phyloP scores from a whole-genome alignment of 2,329 filamentous ascomycete species.

The Trichoderma aggressivum region DNA sequence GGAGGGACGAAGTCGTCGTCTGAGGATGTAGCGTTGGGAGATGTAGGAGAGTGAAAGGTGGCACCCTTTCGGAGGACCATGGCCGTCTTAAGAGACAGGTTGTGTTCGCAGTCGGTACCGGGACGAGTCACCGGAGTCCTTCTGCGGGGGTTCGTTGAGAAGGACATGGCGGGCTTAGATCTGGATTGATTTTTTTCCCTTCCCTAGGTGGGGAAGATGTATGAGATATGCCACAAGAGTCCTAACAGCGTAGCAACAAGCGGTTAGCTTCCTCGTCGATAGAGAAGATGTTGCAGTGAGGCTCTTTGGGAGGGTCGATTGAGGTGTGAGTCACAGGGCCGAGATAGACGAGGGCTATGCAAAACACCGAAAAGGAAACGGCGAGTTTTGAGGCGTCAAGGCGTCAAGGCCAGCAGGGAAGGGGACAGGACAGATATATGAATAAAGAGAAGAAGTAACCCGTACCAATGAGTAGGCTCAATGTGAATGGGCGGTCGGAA shows the following conservation, averaged over 20 bases:
- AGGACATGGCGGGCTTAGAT: slow-evolving; percentile 47
- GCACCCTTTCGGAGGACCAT: slow-evolving; percentile 64
- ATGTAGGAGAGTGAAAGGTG: slow-evolving; percentile 57
- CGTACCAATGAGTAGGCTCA: slow-evolving; percentile 15
- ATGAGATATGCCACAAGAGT: slow-evolving; percentile 31
- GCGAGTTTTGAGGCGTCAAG: not conserved
- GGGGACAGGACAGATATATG: slow-evolving; percentile 14
- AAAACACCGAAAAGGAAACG: slow-evolving; percentile 17
- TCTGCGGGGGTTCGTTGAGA: slow-evolving; percentile 46
- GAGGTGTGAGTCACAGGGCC: slow-evolving; percentile 21
- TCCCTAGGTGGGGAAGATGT: slow-evolving; percentile 28
- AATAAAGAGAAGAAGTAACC: not conserved
- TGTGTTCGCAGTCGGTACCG: slow-evolving; percentile 31
- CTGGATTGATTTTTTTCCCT: slow-evolving; percentile 22
- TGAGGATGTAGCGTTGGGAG: slow-evolving; percentile 39
- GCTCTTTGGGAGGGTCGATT: slow-evolving; percentile 16
- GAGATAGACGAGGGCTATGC: slow-evolving; percentile 14
- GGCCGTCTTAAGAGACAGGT: slow-evolving; percentile 36
- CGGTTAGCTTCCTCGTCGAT: slow-evolving; percentile 30
- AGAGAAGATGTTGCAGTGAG: slow-evolving; percentile 13
- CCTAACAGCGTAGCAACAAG: slow-evolving; percentile 29
- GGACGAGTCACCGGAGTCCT: slow-evolving; percentile 43
- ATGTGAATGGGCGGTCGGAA: not conserved
- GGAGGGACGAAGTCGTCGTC: slow-evolving; percentile 48
- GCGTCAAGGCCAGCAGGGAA: slow-evolving; percentile 8